Evolutionary conservation across 169 alveolate species (phyloP), one percentile per base, ranked within the genome.

Genomic region (Amoebophrya sp.): DNA sequence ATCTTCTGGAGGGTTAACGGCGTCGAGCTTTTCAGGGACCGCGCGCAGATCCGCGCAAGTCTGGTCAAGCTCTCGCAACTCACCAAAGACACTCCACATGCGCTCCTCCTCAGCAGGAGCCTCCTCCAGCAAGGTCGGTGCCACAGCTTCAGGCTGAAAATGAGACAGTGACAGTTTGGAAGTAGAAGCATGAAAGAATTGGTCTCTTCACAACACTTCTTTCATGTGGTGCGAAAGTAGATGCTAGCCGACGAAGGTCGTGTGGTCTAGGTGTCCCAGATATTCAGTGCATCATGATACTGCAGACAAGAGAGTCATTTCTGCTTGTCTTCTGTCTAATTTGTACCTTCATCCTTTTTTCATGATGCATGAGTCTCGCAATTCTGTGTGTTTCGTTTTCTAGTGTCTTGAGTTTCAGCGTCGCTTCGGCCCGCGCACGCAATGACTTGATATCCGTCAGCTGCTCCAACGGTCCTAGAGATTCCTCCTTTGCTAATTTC

Each of bases 341-440:
- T n/a, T n/a, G n/a, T n/a, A n/a, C n/a, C n/a, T n/a, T n/a, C 83
- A 65, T 65, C 83, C 83, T 29, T 26, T 65, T 65, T 36, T 65
- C 83, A 10, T 36, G 39, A 10, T 29, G 39, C 38, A 65, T 65
- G 39, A 65, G 26, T 36, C 83, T 1, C 33, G 83, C 83, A 18
- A 65, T 65, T 6, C 33, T 1, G 83, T 65, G 83, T 6, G 83
- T 65, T 10, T 29, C 38, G 83, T 65, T 36, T 18, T 65, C 83
- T 36, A 65, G 83, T 6, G 83, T 36, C 33, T 65, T 65, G 3
- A 65, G 33, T 18, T 65, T 65, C 12, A 65, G 39, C 83, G n/a
- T 36, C 83, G 83, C 83, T 10, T 65, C 83, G 39, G 83, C 83
- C 83, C 83, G 83, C 83, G 83, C 83, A 6, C 83, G 83, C 33